phyloP scores from a whole-genome alignment of 371 early-diverging fungal genomes.

The Nematocida sp. region DNA sequence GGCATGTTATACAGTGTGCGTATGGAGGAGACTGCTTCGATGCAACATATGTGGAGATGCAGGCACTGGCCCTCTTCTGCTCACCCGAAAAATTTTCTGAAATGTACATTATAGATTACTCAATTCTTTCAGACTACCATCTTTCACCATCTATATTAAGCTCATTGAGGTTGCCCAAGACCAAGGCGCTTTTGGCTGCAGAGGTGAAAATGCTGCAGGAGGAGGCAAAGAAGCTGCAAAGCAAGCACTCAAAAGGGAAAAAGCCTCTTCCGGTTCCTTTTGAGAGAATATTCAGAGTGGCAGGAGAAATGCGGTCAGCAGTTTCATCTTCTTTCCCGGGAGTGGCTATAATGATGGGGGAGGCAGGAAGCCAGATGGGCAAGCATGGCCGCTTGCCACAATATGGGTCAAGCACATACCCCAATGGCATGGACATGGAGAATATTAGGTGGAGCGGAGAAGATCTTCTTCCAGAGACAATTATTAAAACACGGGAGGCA shows the following conservation, averaged over 20 bases:
- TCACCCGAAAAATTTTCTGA: slow-evolving; percentile 20
- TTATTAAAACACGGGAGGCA: slow-evolving; percentile 18
- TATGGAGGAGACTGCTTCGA: slow-evolving; percentile 99
- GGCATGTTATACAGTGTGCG: slow-evolving; percentile 84
- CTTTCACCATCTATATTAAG: neutral
- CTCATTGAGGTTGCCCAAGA: neutral
- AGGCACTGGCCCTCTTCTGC: slow-evolving; percentile 40
- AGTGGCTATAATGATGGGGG: neutral
- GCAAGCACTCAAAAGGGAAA: neutral
- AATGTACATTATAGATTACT: slow-evolving; percentile 27
- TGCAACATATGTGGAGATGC: slow-evolving; percentile 72
- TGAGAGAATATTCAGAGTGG: slow-evolving; percentile 23
- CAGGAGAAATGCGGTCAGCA: slow-evolving; percentile 1
- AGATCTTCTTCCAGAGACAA: slow-evolving; percentile 47
- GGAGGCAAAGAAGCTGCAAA: slow-evolving; percentile 16
- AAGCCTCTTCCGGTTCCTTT: slow-evolving; percentile 55
- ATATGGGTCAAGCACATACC: neutral
- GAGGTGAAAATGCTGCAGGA: slow-evolving; percentile 39
- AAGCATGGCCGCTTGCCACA: neutral
- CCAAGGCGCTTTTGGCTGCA: slow-evolving; percentile 13
- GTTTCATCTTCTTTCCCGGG: neutral
- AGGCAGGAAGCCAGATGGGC: neutral
- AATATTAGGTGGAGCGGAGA: slow-evolving; percentile 1
- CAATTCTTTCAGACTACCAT: slow-evolving; percentile 26
- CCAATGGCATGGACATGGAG: neutral